A percentile compares a stretch with the other conserved stretches of the same genome.
phyloP scores from a whole-genome alignment of 345 rosid species.

The Lepidium didymum region DNA sequence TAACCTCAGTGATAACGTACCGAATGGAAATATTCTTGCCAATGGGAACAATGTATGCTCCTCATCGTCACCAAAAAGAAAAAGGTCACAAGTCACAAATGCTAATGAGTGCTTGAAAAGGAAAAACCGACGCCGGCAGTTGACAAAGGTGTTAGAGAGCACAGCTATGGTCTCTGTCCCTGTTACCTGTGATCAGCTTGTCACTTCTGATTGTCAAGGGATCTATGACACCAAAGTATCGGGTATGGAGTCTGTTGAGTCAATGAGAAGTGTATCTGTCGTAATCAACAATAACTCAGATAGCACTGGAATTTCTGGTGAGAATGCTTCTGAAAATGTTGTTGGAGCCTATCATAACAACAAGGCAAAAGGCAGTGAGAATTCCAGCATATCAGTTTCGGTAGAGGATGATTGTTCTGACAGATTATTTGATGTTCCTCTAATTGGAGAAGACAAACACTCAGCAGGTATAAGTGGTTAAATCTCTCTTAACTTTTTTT shows the following conservation, averaged over 20 bases:
- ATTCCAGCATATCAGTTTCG: conserved; percentile 34
- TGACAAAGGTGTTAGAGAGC: conserved; percentile 88
- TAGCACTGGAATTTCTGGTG: conserved; percentile 55
- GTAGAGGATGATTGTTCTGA: conserved; percentile 50
- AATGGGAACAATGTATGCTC: conserved; percentile 46
- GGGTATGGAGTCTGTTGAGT: conserved; percentile 49
- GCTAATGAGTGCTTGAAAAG: conserved; percentile 56
- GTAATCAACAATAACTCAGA: conserved; percentile 57
- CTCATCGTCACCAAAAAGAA: conserved; percentile 45
- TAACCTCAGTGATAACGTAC: conserved; percentile 35
- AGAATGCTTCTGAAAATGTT: conserved; percentile 48
- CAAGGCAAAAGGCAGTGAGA: conserved; percentile 55
- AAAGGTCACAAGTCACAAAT: conserved; percentile 58
- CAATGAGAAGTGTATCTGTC: conserved; percentile 42
- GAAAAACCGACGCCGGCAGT: conserved; percentile 70
- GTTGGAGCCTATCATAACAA: conserved; percentile 40
- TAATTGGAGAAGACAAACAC: conserved; percentile 55
- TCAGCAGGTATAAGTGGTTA: conserved; percentile 48
- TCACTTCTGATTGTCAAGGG: conserved; percentile 43
- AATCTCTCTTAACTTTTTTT: not conserved
- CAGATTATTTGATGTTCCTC: conserved; percentile 74
- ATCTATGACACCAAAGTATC: conserved; percentile 52
- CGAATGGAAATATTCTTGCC: conserved; percentile 39
- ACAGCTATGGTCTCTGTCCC: conserved; percentile 79
- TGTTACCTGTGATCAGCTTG: conserved; percentile 58